Conservation (phyloP, 1,139 yeast species). For the Sugiyamaella pinicola region DNA sequence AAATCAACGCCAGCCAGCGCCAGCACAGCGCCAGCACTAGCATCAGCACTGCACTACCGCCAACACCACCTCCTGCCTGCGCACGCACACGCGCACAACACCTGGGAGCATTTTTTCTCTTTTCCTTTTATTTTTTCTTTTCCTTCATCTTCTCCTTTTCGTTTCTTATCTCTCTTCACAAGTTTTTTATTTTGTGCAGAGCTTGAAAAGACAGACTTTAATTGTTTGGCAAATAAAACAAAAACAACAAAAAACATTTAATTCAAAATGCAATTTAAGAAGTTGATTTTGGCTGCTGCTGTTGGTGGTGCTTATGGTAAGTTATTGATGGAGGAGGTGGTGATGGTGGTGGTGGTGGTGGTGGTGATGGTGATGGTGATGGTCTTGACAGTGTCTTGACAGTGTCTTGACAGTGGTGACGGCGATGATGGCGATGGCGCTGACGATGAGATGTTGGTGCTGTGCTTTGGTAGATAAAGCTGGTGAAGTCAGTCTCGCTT, state of each 20-base stretch:
- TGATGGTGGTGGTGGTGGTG: not conserved
- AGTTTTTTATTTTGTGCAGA: conserved; percentile 7
- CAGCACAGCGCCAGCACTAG: no score
- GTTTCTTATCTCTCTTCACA: conserved; percentile 12
- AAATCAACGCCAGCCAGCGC: no score
- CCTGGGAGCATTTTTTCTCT: not conserved
- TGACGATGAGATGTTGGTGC: not conserved
- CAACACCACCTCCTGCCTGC: not conserved
- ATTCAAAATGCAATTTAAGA: conserved; percentile 27
- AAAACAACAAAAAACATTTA: no score
- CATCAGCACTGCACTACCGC: no score
- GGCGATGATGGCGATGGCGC: not conserved
- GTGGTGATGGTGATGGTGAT: not conserved
- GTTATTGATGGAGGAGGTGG: conserved; percentile 14
- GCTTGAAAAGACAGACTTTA: conserved; percentile 5
- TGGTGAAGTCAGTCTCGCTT: not conserved
- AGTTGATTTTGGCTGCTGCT: conserved; percentile 28
- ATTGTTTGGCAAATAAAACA: conserved; percentile 3
- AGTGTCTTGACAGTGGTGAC: conserved; percentile 1
- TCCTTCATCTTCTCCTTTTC: not conserved
- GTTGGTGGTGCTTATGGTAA: conserved; percentile 31
- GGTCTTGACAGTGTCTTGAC: not conserved
- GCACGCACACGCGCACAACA: no score
- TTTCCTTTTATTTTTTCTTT: conserved; percentile 11
- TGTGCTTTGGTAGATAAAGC: not conserved